Evolutionary conservation across 2,329 filamentous ascomycete genomes (phyloP), one percentile per base, ranked within the genome.

Genomic region (Colletotrichum spinosum): DNA sequence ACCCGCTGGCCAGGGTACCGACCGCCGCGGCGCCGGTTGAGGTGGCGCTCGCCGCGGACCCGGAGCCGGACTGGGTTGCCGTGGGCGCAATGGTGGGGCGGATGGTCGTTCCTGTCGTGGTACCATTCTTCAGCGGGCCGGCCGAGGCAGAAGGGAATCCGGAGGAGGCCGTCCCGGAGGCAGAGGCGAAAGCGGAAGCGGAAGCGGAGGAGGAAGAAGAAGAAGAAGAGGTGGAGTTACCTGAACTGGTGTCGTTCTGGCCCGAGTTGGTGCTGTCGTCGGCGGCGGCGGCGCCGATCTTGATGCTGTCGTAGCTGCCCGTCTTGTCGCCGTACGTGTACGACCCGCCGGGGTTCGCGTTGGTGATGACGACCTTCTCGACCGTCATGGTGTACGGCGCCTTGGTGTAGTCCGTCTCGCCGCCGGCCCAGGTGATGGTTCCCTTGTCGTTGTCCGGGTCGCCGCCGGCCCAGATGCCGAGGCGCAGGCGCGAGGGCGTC

Each of bases 301-400:
- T 51, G 6, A 75, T 74, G 55, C 72, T 75, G 12, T 63, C 55
- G 15, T 67, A 72, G 15, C 67, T 69, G 17, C 73, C 72, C 6
- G 70, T 64, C 49, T 67, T 42, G 9, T 74, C 73, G n/a, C 65
- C 25, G 48, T 74, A 75, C 0, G 70, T 68, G 44, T 75, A 75
- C 57, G 85, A 81, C 37, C 62, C 54, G 3, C 69, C 67, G 1
- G 73, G 73, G 65, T 73, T 75, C 15, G 71, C 58, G 56, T 82
- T 80, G 39, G 88, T 78, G 11, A 80, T 80, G 72, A 85, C 80
- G 55, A 74, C 61, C n/a, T 70, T 74, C 60, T 75, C 64, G 3
- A 90, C 81, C 59, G 80, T 83, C 87, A 90, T 90, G 65, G 82
- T 86, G 76, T 83, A 90, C 5, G 88, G 88, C 12, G 46, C 58